Percentiles rank a stretch among this genome's conserved stretches.
Conservation (phyloP, 768 basidiomycete species). For the Tylopilus sp. region DNA sequence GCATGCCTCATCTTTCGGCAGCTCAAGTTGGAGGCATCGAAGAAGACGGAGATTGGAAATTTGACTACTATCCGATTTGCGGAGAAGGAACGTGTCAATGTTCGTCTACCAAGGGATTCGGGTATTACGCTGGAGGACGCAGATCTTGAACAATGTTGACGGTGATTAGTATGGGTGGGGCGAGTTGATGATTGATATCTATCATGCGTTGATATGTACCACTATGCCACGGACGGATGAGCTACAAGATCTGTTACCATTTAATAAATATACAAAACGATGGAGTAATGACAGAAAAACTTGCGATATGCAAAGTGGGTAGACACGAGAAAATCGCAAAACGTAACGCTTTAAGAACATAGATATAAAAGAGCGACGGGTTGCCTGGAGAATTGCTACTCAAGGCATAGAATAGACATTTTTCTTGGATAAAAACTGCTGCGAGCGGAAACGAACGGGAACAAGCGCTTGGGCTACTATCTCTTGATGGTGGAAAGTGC, state of each 20-base stretch:
- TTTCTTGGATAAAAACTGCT: slow-evolving; percentile 2
- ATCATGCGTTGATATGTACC: not conserved
- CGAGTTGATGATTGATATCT: not conserved
- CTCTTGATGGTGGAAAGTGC: slow-evolving; percentile 30
- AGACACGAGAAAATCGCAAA: not conserved
- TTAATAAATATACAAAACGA: slow-evolving; percentile 22
- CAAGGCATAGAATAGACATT: slow-evolving; percentile 9
- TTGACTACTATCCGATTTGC: slow-evolving; percentile 20
- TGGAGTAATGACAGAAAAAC: not conserved
- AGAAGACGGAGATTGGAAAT: slow-evolving; percentile 5
- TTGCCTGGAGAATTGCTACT: not conserved
- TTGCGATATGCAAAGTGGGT: not conserved
- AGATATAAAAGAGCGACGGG: slow-evolving; percentile 7
- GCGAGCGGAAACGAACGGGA: not conserved
- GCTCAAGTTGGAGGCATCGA: slow-evolving; percentile 21
- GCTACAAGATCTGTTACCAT: not conserved
- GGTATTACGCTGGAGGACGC: not conserved
- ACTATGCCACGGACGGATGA: not conserved
- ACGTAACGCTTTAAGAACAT: slow-evolving; percentile 1
- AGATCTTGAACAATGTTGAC: slow-evolving; percentile 1
- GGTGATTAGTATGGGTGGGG: not conserved
- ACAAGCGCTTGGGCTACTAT: slow-evolving; percentile 4
- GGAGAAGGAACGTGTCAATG: not conserved
- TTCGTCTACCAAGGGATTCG: not conserved
- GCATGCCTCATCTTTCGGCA: slow-evolving; percentile 36